Percentiles rank a stretch among this genome's conserved stretches.
Evolutionary conservation across 139 green algal genomes (phyloP).

Genomic region (Coelastrella sp.): DNA sequence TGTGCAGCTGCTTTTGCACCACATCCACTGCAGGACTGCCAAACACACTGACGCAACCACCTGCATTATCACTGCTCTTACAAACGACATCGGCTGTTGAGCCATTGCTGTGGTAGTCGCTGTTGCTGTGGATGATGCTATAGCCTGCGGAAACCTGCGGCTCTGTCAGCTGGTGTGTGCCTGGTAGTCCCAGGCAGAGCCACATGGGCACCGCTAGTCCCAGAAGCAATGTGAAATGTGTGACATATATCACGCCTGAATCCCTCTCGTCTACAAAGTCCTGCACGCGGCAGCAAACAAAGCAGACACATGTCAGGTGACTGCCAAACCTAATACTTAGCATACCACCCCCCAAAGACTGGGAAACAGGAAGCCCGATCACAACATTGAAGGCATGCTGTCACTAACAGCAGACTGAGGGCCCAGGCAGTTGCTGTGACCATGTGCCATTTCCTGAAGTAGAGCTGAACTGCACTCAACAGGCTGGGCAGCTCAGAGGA

Average conservation of each 20-base stretch:
- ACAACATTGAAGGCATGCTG: too few relatives aligned
- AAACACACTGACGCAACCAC: too few relatives aligned
- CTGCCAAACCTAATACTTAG: too few relatives aligned
- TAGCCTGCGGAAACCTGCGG: constrained; percentile 5
- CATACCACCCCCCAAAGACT: too few relatives aligned
- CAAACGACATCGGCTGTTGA: not conserved
- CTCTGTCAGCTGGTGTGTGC: not conserved
- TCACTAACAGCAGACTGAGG: too few relatives aligned
- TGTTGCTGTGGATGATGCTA: not conserved
- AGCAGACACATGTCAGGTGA: not conserved
- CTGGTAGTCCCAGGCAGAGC: constrained; percentile 48
- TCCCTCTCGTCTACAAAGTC: constrained; percentile 82
- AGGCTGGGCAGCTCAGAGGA: too few relatives aligned
- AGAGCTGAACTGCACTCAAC: too few relatives aligned
- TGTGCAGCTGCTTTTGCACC: not conserved
- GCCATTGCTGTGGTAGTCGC: not conserved
- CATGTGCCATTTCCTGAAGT: too few relatives aligned
- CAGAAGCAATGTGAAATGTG: constrained; percentile 85
- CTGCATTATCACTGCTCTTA: not conserved
- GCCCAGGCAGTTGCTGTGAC: too few relatives aligned
- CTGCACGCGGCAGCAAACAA: constrained; percentile 27
- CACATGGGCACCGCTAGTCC: constrained; percentile 85
- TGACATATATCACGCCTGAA: constrained; percentile 73
- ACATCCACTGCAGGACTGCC: too few relatives aligned
- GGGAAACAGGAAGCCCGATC: too few relatives aligned